phyloP scores from a whole-genome alignment of 768 basidiomycete species.

The Lentinula lateritia region DNA sequence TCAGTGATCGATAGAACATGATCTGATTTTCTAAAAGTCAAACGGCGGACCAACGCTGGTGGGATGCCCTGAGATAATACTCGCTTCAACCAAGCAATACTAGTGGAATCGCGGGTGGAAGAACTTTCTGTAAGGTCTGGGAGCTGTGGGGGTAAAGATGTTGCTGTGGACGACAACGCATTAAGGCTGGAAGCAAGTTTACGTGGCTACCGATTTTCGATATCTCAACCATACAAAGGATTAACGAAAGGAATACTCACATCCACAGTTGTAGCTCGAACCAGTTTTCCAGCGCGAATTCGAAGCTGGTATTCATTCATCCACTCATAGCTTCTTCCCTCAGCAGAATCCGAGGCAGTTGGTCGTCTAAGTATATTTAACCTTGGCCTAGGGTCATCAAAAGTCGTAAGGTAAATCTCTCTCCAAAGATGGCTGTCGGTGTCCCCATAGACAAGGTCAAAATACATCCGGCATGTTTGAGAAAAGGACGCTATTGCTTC shows the following conservation, averaged over 20 bases:
- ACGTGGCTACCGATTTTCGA: neutral
- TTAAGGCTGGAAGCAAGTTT: neutral
- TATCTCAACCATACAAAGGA: neutral
- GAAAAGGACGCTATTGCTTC: conserved; percentile 29
- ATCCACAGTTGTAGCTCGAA: neutral
- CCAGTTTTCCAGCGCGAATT: neutral
- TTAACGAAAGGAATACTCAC: neutral
- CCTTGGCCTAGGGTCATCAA: conserved; percentile 43
- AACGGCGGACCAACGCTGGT: neutral
- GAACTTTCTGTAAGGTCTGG: neutral
- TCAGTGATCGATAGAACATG: neutral
- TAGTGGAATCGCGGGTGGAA: neutral
- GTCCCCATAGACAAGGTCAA: conserved; percentile 27
- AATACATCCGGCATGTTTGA: conserved; percentile 29
- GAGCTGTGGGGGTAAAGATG: neutral
- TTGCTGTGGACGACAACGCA: neutral
- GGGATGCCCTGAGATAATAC: neutral
- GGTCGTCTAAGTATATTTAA: conserved; percentile 7
- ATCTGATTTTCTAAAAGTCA: neutral
- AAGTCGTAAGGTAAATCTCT: conserved; percentile 39
- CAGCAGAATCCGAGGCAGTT: neutral
- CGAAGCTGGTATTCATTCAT: neutral
- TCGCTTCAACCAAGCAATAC: neutral
- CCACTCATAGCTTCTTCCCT: neutral
- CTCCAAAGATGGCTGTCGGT: conserved; percentile 39